phyloP scores from a whole-genome alignment of 176 grass and related monocot genomes.

The Guadua angustifolia region DNA sequence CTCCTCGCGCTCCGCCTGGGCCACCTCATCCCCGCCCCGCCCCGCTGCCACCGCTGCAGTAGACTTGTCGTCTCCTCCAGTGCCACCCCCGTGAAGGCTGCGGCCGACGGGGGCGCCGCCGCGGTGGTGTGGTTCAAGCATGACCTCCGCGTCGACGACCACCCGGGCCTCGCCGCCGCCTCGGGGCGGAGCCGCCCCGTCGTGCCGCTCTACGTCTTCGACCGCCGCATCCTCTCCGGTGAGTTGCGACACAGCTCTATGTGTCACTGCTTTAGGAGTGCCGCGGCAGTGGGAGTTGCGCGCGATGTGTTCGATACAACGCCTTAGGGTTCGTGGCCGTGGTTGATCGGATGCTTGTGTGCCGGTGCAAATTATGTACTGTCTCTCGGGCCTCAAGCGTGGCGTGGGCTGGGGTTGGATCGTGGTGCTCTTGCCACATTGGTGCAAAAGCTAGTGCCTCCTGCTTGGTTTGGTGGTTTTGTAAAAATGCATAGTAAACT shows the following conservation, averaged over 20 bases:
- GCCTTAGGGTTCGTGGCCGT: not conserved
- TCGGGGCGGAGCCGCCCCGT: slow-evolving; percentile 61
- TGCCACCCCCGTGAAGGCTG: slow-evolving; percentile 30
- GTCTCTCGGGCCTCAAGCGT: not conserved
- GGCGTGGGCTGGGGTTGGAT: not conserved
- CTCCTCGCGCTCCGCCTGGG: slow-evolving; percentile 56
- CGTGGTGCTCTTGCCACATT: not conserved
- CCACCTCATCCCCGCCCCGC: slow-evolving; percentile 28
- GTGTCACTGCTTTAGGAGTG: not conserved
- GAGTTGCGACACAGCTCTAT: not conserved
- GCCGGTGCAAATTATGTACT: not conserved
- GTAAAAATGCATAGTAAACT: slow-evolving; percentile 11
- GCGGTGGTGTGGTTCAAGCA: slow-evolving; percentile 98
- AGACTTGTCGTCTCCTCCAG: slow-evolving; percentile 23
- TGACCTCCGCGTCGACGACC: slow-evolving; percentile 85
- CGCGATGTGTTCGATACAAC: slow-evolving; percentile 25
- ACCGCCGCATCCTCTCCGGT: slow-evolving; percentile 81
- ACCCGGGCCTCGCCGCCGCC: slow-evolving; percentile 69
- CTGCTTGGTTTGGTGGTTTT: not conserved
- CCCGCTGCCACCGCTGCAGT: not conserved
- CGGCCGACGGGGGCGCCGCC: slow-evolving; percentile 32
- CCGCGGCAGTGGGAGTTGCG: not conserved
- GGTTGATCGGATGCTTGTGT: not conserved
- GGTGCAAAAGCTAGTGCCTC: not conserved
- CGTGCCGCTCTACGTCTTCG: slow-evolving; percentile 91